Evolutionary conservation across 345 rosid species (phyloP), one percentile per base, ranked within the genome.

Genomic region (Populus davidiana): DNA sequence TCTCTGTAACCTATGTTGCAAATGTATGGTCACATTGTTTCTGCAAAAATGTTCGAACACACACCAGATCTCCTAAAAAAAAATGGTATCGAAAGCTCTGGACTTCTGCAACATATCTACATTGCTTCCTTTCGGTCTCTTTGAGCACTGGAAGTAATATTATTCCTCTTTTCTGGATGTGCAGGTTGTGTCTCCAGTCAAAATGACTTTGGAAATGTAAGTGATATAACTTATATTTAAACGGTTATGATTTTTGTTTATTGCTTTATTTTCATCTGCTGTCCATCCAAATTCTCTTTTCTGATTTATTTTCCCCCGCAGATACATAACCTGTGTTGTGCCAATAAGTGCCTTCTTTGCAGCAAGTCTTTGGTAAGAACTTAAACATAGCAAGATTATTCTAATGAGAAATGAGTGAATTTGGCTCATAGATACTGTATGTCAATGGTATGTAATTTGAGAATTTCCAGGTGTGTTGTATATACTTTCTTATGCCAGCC

Each of bases 301-400:
- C 67, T 77, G 64, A 82, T 69, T 76, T 73, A n/a, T 65, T 74
- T 77, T 69, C 29, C 59, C 41, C 49, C 64, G 70, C 92, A 96
- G 98, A 87, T 96, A 93, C 69, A 92, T 91, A 67, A 96, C 97
- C 39, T 92, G 97, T 87, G 98, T 94, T 52, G 77, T 96, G 68
- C 98, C 97, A 66, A 93, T 96, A 69, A 94, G 98, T 81, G 97
- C 97, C 75, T 96, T 93, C 89, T 94, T 92, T 85, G 98, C 99
- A 54, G 90, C 98, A 75, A 96, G 98, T 81, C 98, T 93, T 76
- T 96, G 99, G 99, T 96, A 88, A 89, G 91, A 79, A 50, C 79
- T 67, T 76, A 54, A 73, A 35, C 62, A 41, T 71, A n/a, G 14
- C 11, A 16, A 67, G 31, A 35, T 21, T 35, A 2, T 73, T 73